These are phyloP conservation scores for Cylindrodendrum hubeiense DNA, from an alignment of 2,329 filamentous ascomycete species.

Conservation along the genomic window DNA sequence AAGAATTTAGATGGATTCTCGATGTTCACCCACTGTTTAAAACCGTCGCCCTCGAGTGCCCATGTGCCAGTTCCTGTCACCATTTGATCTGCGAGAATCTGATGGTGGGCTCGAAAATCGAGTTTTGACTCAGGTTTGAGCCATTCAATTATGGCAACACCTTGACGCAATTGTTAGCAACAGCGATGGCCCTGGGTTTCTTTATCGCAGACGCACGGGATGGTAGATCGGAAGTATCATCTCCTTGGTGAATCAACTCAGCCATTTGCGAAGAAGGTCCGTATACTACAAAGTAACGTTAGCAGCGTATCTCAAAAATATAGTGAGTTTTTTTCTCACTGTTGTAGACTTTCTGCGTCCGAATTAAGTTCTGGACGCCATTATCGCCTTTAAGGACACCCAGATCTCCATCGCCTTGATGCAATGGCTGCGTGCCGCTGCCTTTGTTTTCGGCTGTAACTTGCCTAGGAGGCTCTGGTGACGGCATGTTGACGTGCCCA, in stretches of 20 bases:
- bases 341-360: neutral
- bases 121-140: neutral
- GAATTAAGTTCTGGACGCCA: neutral
- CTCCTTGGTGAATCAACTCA: neutral
- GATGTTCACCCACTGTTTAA: neutral
- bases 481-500: neutral
- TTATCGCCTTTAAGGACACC: neutral
- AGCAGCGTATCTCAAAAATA: neutral
- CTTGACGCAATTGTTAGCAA: neutral
- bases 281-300: neutral
- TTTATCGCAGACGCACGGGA: neutral
- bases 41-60: neutral
- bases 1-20: neutral
- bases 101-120: neutral
- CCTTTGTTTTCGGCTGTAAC: neutral
- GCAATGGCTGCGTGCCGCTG: neutral
- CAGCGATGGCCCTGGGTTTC: fast-evolving
- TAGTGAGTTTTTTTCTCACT: neutral
- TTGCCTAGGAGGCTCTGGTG: neutral
- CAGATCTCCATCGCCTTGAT: neutral
- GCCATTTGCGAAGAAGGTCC: neutral
- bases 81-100: neutral
- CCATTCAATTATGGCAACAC: neutral
- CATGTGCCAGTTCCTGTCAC: neutral
- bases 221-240: neutral